phyloP scores from a whole-genome alignment of 345 rosid genomes.

The Rhodamnia argentea region DNA sequence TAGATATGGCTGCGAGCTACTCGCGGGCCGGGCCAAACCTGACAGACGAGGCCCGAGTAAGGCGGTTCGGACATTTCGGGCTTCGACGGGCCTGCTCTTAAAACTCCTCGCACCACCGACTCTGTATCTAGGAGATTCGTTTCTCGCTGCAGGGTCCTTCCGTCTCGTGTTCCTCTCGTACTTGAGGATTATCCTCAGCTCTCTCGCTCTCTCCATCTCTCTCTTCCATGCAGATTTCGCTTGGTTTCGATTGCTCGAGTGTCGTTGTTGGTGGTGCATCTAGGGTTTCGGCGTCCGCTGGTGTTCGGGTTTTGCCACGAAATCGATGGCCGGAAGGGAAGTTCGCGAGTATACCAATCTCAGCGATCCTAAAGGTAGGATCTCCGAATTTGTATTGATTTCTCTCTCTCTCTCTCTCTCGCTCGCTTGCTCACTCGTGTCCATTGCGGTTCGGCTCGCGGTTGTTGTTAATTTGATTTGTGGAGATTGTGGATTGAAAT shows the following conservation, averaged over 20 bases:
- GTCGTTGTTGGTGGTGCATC: neutral
- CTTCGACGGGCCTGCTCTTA: neutral
- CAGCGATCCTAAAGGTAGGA: slow-evolving; percentile 76
- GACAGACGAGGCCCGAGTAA: neutral
- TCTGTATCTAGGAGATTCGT: neutral
- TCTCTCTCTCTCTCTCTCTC: too few relatives aligned
- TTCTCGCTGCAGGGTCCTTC: neutral
- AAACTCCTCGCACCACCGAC: neutral
- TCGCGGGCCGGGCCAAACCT: neutral
- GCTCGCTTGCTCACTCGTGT: too few relatives aligned
- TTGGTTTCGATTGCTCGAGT: neutral
- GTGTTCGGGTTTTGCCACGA: neutral
- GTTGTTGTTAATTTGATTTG: neutral
- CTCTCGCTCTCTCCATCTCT: neutral
- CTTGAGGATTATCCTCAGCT: neutral
- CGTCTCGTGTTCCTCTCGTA: neutral
- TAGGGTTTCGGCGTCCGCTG: neutral
- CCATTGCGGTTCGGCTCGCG: neutral
- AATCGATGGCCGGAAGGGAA: slow-evolving; percentile 86
- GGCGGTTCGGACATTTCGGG: neutral
- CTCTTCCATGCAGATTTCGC: neutral
- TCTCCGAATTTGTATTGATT: neutral
- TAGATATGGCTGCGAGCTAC: neutral
- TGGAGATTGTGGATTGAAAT: neutral
- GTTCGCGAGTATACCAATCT: slow-evolving; percentile 96